Evolutionary conservation across 1,284 basidiomycete genomes (phyloP), one percentile per base, ranked within the genome.

Genomic region (Macrocystidia cucumis): DNA sequence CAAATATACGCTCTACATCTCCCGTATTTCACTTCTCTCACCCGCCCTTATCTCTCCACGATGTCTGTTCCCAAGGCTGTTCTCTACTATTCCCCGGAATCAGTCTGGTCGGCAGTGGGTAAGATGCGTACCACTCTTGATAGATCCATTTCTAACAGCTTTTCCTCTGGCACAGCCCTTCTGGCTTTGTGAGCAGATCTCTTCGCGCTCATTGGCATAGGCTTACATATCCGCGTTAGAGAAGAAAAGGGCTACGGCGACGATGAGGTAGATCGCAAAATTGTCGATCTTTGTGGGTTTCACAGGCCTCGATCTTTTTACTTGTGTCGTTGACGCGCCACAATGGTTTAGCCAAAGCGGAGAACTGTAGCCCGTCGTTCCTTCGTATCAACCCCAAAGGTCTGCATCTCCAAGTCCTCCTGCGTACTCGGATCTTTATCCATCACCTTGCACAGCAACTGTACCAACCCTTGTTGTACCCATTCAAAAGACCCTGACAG

Each of bases 401-500:
- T 75, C 48, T 16, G 40, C 31, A 3, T 35, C n/a, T 18, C 12
- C 23, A 16, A 37, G 4, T 17, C n/a, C 16, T 11, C 18, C n/a
- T n/a, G n/a, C n/a, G n/a, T n/a, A n/a, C n/a, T n/a, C n/a, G n/a
- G n/a, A n/a, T n/a, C n/a, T n/a, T 22, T 38, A 9, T 39, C 12
- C 17, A 16, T 21, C 4, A 22, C 32, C 27, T 22, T 20, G 29
- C 31, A 21, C 43, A 84, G 87, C 77, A 9, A 88, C 83, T n/a
- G 72, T 92, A 0, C 90, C 90, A 4, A 84, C 84, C 1, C 63
- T 95, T 28, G 79, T 91, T 14, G 88, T 91, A 3, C 90, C 90
- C 0, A 62, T 87, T 12, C 63, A 78, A 46, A 80, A 80, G 48
- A 87, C 84, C 9, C 69, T 86, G 5, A 65, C 69, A 3, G 63